A percentile compares a stretch with the other conserved stretches of the same genome.
phyloP scores from a whole-genome alignment of 768 basidiomycete species.

The Pisolithus marmoratus region DNA sequence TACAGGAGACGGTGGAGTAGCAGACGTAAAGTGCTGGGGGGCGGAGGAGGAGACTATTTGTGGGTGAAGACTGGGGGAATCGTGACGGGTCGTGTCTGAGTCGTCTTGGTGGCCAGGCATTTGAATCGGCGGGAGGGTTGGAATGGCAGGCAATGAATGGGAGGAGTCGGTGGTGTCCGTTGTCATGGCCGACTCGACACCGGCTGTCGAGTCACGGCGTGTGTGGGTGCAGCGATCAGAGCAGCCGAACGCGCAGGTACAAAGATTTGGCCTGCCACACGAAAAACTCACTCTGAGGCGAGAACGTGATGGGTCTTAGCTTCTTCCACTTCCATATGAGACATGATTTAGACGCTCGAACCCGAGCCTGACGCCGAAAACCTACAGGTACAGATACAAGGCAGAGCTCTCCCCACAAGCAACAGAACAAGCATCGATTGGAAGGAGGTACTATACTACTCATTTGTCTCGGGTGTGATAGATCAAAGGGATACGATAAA shows the following conservation, averaged over 20 bases:
- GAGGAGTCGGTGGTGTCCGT: constrained; percentile 3
- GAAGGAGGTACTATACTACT: constrained; percentile 28
- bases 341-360: no score
- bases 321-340: no score
- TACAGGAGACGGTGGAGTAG: constrained; percentile 37
- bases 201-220: no score
- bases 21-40: constrained; percentile 36
- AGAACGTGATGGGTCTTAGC: no score
- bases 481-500: constrained; percentile 15
- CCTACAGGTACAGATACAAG: no score
- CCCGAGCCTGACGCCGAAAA: no score
- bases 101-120: constrained; percentile 31
- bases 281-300: no score
- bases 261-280: no score
- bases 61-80: constrained; percentile 17
- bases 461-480: constrained; percentile 20
- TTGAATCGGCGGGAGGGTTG: constrained; percentile 40
- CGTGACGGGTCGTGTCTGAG: constrained; percentile 1
- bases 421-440: constrained; percentile 20
- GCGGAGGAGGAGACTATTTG: constrained; percentile 32
- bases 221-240: no score
- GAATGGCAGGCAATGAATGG: constrained; percentile 32
- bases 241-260: no score
- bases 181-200: no score
- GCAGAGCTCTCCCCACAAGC: no score